Evolutionary conservation across 192 early-diverging fungal genomes (phyloP).

Genomic region (Umbelopsis sp.): DNA sequence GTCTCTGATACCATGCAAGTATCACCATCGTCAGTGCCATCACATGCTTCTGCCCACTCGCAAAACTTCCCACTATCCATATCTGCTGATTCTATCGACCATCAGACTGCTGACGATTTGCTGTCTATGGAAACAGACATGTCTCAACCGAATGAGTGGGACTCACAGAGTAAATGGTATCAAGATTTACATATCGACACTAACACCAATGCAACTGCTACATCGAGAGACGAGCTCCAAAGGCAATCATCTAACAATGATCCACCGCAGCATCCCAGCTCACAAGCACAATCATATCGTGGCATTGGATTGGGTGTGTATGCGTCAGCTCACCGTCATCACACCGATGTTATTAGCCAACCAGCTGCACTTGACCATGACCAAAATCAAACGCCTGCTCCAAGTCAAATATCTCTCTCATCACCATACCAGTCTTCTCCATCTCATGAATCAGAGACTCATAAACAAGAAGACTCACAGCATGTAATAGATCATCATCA

Average conservation of each 20-base stretch:
- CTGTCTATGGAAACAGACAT: conserved; percentile 1
- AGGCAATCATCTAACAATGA: background rate
- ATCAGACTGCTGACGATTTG: background rate
- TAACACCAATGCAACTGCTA: background rate
- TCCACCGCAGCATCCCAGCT: background rate
- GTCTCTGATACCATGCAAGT: background rate
- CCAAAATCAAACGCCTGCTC: background rate
- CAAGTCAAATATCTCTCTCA: background rate
- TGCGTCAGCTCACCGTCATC: conserved; percentile 40
- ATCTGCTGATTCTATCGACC: background rate
- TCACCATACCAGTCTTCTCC: background rate
- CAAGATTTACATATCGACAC: background rate
- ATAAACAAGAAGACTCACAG: background rate
- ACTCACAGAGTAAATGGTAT: background rate
- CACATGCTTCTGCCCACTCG: background rate
- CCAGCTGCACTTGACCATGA: conserved; percentile 7
- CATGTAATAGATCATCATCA: background rate
- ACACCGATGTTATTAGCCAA: conserved; percentile 37
- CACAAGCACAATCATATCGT: conserved; percentile 14
- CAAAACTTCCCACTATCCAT: background rate
- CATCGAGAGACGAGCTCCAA: background rate
- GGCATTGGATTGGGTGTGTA: conserved; percentile 36
- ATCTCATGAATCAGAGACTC: background rate
- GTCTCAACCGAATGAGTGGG: background rate
- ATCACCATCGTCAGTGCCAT: background rate